These are phyloP conservation scores for Tulasnella sp. DNA, from an alignment of 768 basidiomycete species.

Conservation along the genomic window DNA sequence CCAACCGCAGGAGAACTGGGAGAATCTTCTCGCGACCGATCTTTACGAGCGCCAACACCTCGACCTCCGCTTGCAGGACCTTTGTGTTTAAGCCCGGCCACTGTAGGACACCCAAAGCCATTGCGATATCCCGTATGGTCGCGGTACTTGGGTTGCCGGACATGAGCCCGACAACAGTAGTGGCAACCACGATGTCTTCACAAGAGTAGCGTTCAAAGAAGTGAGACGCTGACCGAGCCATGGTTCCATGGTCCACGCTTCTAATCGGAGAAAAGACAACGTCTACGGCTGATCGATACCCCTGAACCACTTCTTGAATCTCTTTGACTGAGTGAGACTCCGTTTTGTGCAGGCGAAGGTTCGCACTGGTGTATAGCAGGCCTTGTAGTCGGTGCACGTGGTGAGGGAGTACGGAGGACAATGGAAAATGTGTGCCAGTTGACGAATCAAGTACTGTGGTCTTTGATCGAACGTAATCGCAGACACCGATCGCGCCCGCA, in stretches of 20 bases:
- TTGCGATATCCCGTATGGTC: conserved; percentile 21
- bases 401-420: conserved; percentile 21
- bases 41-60: conserved; percentile 29
- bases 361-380: conserved; percentile 34
- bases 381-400: conserved; percentile 37
- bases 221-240: conserved; percentile 13
- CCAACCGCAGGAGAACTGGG: conserved; percentile 27
- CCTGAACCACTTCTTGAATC: conserved; percentile 24
- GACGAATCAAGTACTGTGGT: conserved; percentile 11
- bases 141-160: conserved; percentile 14
- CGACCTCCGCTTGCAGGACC: conserved; percentile 29
- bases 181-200: conserved; percentile 32
- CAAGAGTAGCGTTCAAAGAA: conserved; percentile 27
- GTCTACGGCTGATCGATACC: conserved; percentile 31
- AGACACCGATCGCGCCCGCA: conserved; percentile 28
- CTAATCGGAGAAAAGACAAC: conserved; percentile 20
- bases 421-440: conserved; percentile 9
- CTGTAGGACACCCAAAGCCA: conserved; percentile 20
- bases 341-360: conserved; percentile 11
- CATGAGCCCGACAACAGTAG: conserved; percentile 29
- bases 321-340: conserved; percentile 19
- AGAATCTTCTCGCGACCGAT: conserved; percentile 28
- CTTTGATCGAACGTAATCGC: conserved; percentile 25
- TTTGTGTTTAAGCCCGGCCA: conserved; percentile 21
- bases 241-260: conserved; percentile 26